Percentiles rank a stretch among this genome's conserved stretches.
Conservation (phyloP, 1,284 basidiomycete genomes). For the Anthracocystis panici-leucophaei region DNA sequence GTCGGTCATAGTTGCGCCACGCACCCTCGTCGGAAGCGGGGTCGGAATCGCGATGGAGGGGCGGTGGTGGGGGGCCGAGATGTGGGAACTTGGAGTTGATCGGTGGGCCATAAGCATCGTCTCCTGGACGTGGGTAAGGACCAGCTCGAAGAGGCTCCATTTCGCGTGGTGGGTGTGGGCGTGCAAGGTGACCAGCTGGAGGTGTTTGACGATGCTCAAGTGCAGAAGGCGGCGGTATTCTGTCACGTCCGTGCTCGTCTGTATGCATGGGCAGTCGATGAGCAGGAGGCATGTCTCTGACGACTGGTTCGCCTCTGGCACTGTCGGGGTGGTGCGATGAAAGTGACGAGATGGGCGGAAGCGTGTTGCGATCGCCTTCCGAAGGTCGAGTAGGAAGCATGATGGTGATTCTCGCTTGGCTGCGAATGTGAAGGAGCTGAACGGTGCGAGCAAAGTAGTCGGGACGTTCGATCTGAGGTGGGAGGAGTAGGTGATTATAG, state of each 20-base stretch:
- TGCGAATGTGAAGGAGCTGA: background rate
- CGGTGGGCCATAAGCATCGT: constrained; percentile 16
- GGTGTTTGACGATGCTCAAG: constrained; percentile 24
- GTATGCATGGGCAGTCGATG: constrained; percentile 7
- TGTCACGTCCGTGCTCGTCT: constrained; percentile 15
- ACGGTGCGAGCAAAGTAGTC: background rate
- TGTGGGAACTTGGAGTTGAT: constrained; percentile 8
- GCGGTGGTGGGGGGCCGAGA: constrained; percentile 22
- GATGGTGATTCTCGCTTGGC: background rate
- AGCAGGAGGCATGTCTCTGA: constrained; percentile 1
- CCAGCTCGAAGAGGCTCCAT: constrained; percentile 13
- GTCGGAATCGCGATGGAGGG: constrained; percentile 17
- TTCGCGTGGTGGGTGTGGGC: constrained; percentile 14
- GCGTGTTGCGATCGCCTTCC: constrained; percentile 36
- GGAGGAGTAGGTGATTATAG: background rate
- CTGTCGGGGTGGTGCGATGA: constrained; percentile 14
- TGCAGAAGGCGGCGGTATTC: constrained; percentile 17
- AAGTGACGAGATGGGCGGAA: constrained; percentile 33
- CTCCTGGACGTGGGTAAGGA: constrained; percentile 10
- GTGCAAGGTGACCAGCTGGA: constrained; percentile 17
- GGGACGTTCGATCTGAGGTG: background rate
- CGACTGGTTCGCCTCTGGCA: constrained; percentile 6
- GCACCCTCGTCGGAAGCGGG: constrained; percentile 22
- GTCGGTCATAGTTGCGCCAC: constrained; percentile 29
- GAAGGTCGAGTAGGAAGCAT: constrained; percentile 24